A percentile compares a stretch with the other conserved stretches of the same genome.
Evolutionary conservation across 2,329 filamentous ascomycete species (phyloP).

Genomic region (Penicillium verrucosum): DNA sequence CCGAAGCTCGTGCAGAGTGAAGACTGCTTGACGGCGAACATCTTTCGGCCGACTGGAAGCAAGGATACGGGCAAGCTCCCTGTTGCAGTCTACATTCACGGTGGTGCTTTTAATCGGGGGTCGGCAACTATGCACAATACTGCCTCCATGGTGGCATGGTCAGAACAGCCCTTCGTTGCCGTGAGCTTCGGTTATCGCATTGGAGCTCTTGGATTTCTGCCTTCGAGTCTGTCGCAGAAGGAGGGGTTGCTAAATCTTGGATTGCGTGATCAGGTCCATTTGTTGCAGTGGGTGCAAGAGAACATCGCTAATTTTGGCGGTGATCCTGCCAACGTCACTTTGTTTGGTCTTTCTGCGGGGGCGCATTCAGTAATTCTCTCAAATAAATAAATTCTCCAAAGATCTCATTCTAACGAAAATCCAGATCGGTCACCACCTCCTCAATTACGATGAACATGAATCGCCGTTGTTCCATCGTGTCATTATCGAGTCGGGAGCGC

Average conservation of each 20-base stretch:
- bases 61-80: slow-evolving; percentile 27
- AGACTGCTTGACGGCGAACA: slow-evolving; percentile 43
- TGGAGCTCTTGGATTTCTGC: slow-evolving; percentile 63
- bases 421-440: slow-evolving; percentile 66
- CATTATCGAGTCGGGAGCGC: slow-evolving; percentile 47
- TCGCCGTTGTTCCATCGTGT: slow-evolving; percentile 45
- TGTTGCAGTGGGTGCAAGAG: slow-evolving; percentile 31
- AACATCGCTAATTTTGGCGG: slow-evolving; percentile 27
- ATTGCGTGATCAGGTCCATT: slow-evolving; percentile 36
- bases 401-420: neutral
- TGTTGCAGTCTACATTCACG: slow-evolving; percentile 44
- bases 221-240: slow-evolving; percentile 52
- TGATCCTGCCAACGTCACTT: slow-evolving; percentile 31
- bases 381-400: neutral
- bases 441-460: slow-evolving; percentile 43
- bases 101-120: slow-evolving; percentile 39
- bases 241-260: slow-evolving; percentile 51
- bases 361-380: slow-evolving; percentile 45
- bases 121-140: slow-evolving; percentile 52
- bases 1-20: slow-evolving; percentile 51
- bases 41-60: slow-evolving; percentile 37
- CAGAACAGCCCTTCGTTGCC: slow-evolving; percentile 43
- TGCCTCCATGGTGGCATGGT: slow-evolving; percentile 58
- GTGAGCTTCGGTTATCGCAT: slow-evolving; percentile 48
- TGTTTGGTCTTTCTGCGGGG: slow-evolving; percentile 42